phyloP scores from a whole-genome alignment of 2,329 filamentous ascomycete genomes.

The Fusarium sp. region DNA sequence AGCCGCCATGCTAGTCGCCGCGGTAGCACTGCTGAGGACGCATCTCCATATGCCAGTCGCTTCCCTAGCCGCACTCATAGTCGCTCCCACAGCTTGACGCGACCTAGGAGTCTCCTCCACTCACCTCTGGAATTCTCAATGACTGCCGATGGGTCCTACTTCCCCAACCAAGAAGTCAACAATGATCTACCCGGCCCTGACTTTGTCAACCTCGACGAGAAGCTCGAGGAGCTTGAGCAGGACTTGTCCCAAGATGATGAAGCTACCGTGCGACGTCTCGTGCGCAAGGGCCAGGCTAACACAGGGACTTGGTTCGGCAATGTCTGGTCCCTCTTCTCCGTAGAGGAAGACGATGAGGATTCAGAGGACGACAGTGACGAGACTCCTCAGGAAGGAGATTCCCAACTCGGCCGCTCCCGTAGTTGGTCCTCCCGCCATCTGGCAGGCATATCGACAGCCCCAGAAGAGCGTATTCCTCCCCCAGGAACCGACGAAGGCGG shows the following conservation, averaged over 20 bases:
- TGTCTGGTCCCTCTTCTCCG: slow-evolving; percentile 69
- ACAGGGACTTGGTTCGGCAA: slow-evolving; percentile 68
- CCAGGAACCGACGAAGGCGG: slow-evolving; percentile 64
- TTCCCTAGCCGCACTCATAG: slow-evolving; percentile 57
- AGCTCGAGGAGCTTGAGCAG: slow-evolving; percentile 62
- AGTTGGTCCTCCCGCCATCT: slow-evolving; percentile 50
- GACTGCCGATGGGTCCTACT: slow-evolving; percentile 40
- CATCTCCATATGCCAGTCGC: slow-evolving; percentile 53
- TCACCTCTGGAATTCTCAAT: slow-evolving; percentile 54
- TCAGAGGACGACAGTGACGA: slow-evolving; percentile 54
- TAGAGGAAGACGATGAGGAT: slow-evolving; percentile 67
- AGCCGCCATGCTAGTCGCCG: slow-evolving; percentile 60
- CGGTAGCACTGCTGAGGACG: slow-evolving; percentile 54
- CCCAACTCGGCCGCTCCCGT: slow-evolving; percentile 43
- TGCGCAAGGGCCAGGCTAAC: slow-evolving; percentile 61
- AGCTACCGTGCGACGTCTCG: slow-evolving; percentile 64
- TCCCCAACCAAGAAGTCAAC: slow-evolving; percentile 36
- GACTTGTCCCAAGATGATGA: slow-evolving; percentile 66
- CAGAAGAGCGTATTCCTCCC: slow-evolving; percentile 58
- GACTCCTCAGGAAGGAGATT: slow-evolving; percentile 40
- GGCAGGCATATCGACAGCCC: slow-evolving; percentile 52
- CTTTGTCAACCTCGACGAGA: slow-evolving; percentile 70
- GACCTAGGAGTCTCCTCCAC: slow-evolving; percentile 51
- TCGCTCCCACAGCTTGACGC: slow-evolving; percentile 48
- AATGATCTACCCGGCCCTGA: slow-evolving; percentile 63